A percentile compares a stretch with the other conserved stretches of the same genome.
Conservation (phyloP, 768 basidiomycete species). For the Leccinellum rugosiceps region DNA sequence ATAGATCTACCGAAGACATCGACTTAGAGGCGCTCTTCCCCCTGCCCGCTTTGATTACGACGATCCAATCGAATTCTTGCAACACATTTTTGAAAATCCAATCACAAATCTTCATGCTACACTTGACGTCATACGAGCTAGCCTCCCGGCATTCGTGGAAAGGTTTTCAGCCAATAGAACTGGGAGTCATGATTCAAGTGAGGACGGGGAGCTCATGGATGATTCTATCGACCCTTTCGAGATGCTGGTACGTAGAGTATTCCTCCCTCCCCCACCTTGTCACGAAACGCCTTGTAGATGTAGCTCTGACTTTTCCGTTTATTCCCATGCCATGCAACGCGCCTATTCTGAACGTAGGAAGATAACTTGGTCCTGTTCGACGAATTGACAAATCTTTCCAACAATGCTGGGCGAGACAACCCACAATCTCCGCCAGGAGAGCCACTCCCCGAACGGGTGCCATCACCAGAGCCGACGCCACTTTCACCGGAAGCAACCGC, state of each 20-base stretch:
- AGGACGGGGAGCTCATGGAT: slow-evolving; percentile 25
- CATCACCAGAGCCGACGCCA: not conserved
- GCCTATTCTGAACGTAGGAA: slow-evolving; percentile 12
- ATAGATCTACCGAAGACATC: slow-evolving; percentile 27
- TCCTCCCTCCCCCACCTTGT: slow-evolving; percentile 21
- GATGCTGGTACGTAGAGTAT: slow-evolving; percentile 20
- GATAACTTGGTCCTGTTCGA: slow-evolving; percentile 6
- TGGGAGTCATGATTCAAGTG: slow-evolving; percentile 32
- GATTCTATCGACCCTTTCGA: slow-evolving; percentile 15
- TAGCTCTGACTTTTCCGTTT: slow-evolving; percentile 28
- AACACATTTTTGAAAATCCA: slow-evolving; percentile 48
- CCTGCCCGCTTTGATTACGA: slow-evolving; percentile 30
- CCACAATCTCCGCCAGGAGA: slow-evolving; percentile 4
- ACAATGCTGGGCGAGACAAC: not conserved
- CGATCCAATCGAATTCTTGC: slow-evolving; percentile 40
- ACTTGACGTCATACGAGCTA: slow-evolving; percentile 32
- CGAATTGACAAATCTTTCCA: not conserved
- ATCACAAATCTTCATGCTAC: slow-evolving; percentile 43
- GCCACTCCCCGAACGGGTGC: not conserved
- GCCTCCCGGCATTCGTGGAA: slow-evolving; percentile 31
- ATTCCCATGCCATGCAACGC: slow-evolving; percentile 10
- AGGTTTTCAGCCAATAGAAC: slow-evolving; percentile 14
- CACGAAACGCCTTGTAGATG: slow-evolving; percentile 28
- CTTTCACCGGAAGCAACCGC: slow-evolving; percentile 9
- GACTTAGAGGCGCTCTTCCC: slow-evolving; percentile 20